These are phyloP conservation scores for Adansonia gregorii DNA, from an alignment of 441 rosid genomes.

Conservation along the genomic window DNA sequence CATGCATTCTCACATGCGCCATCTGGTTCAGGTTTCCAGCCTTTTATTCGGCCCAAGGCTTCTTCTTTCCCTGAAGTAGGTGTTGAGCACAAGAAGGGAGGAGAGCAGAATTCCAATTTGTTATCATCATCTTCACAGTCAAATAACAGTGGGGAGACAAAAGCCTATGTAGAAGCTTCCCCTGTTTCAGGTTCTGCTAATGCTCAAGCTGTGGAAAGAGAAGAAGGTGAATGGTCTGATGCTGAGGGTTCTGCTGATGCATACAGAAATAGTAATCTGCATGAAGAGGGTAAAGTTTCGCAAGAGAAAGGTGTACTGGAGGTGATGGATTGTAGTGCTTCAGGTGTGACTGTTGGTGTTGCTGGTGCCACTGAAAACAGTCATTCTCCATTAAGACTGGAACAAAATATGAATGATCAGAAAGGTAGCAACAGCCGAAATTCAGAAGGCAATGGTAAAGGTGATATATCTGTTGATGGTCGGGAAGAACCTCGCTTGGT, in stretches of 20 bases:
- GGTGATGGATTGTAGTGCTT: constrained; percentile 34
- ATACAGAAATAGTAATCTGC: constrained; percentile 33
- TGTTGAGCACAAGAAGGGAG: constrained; percentile 44
- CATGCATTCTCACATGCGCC: constrained; percentile 74
- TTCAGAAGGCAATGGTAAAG: constrained; percentile 54
- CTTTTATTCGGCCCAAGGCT: constrained; percentile 65
- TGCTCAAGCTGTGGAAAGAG: constrained; percentile 65
- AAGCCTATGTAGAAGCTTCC: constrained; percentile 37
- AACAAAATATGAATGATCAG: constrained; percentile 45
- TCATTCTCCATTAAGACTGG: constrained; percentile 38
- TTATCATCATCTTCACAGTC: constrained; percentile 42
- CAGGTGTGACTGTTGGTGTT: constrained; percentile 36
- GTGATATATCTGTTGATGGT: constrained; percentile 46
- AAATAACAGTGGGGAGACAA: constrained; percentile 41
- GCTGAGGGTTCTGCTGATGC: constrained; percentile 58
- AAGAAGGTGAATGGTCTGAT: constrained; percentile 98
- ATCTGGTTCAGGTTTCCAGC: constrained; percentile 86
- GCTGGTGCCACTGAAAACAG: constrained; percentile 44
- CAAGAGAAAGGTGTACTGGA: constrained; percentile 39
- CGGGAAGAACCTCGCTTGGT: constrained; percentile 49
- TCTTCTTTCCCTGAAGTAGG: constrained; percentile 40
- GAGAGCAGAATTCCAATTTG: constrained; percentile 36
- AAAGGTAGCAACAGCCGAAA: constrained; percentile 44
- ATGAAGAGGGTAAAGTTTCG: constrained; percentile 43
- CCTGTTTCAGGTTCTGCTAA: constrained; percentile 40